These are phyloP conservation scores for Phytophthora citrophthora DNA, from an alignment of 352 stramenopile species.

Conservation along the genomic window DNA sequence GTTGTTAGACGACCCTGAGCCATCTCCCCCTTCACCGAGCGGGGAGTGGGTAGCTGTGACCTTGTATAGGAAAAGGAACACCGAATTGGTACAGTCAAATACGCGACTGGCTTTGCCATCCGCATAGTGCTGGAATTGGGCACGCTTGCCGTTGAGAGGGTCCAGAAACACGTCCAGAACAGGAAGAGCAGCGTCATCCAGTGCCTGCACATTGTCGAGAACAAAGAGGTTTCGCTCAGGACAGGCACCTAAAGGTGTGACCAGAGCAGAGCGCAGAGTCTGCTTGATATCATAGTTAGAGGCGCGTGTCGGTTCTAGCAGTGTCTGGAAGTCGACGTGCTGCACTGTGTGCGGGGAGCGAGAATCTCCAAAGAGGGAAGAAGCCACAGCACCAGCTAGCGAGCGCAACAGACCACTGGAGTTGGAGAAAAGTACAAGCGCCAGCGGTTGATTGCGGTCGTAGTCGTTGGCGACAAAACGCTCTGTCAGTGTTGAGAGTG, in stretches of 20 bases:
- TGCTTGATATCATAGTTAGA: slow-evolving; percentile 62
- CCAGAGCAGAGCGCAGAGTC: slow-evolving; percentile 46
- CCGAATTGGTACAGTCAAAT: slow-evolving; percentile 56
- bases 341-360: slow-evolving; percentile 31
- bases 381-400: slow-evolving; percentile 42
- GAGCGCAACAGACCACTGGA: slow-evolving; percentile 38
- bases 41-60: slow-evolving; percentile 20
- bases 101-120: slow-evolving; percentile 31
- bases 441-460: slow-evolving; percentile 54
- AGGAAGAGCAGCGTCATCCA: slow-evolving; percentile 54
- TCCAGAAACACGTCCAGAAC: slow-evolving; percentile 76
- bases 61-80: slow-evolving; percentile 74
- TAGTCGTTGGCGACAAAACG: slow-evolving; percentile 62
- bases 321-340: slow-evolving; percentile 35
- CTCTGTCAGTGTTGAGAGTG: slow-evolving; percentile 50
- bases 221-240: slow-evolving; percentile 61
- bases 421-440: slow-evolving; percentile 63
- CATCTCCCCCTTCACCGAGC: neutral
- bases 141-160: slow-evolving; percentile 69
- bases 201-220: slow-evolving; percentile 52
- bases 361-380: slow-evolving; percentile 36
- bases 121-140: slow-evolving; percentile 56
- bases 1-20: slow-evolving; percentile 5
- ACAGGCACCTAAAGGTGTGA: slow-evolving; percentile 42
- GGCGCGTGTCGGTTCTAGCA: slow-evolving; percentile 27